Conservation (phyloP, 495 filamentous ascomycete species). For the Viridothelium virens region DNA sequence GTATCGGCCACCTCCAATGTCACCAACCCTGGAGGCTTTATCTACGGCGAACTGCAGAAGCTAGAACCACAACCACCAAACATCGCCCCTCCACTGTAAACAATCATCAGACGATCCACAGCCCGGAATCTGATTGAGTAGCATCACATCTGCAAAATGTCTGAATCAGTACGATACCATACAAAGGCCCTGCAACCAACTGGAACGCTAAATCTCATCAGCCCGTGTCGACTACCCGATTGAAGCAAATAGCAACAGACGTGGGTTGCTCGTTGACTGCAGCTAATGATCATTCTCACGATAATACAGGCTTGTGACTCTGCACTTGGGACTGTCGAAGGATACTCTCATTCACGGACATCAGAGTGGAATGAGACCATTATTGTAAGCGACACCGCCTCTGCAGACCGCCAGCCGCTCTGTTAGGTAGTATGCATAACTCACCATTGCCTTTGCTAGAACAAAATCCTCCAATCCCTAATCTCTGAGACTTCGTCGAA, state of each 20-base stretch:
- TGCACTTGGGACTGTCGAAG: constrained; percentile 58
- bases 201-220: constrained; percentile 27
- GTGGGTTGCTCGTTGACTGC: constrained; percentile 44
- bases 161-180: not conserved
- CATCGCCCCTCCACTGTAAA: not conserved
- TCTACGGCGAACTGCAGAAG: not conserved
- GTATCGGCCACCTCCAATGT: too few species aligned
- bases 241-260: constrained; percentile 75
- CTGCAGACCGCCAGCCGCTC: not conserved
- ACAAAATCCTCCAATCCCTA: constrained; percentile 73
- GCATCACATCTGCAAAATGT: not conserved
- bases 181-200: not conserved
- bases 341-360: constrained; percentile 75
- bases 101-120: not conserved
- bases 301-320: constrained; percentile 66
- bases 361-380: constrained; percentile 81
- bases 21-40: not conserved
- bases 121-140: not conserved
- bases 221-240: constrained; percentile 67
- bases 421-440: too few species aligned
- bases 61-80: not conserved
- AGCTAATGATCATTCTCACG: constrained; percentile 13
- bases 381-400: constrained; percentile 57
- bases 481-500: constrained; percentile 62
- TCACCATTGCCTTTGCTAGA: constrained; percentile 41